These are phyloP conservation scores for Fusarium solani-melongenae DNA, from an alignment of 2,329 filamentous ascomycete species.

Conservation along the genomic window DNA sequence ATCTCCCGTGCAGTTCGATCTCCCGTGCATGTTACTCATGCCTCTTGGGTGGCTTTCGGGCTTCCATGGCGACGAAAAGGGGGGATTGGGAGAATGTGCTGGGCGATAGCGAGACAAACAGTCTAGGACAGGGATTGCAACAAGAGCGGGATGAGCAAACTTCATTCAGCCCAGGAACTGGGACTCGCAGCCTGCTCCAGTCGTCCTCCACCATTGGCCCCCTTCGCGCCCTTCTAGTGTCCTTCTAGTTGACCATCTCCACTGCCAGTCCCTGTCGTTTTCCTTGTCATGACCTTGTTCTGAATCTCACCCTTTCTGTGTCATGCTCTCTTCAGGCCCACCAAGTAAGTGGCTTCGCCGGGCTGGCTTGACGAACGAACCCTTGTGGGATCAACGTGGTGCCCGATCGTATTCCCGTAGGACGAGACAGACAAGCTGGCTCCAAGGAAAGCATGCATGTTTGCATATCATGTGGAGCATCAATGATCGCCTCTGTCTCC, in stretches of 20 bases:
- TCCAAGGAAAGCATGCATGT: background rate
- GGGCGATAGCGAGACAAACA: background rate
- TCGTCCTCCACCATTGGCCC: conserved; percentile 22
- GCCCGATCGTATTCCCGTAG: conserved; percentile 14
- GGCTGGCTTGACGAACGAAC: background rate
- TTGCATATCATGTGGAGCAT: conserved; percentile 13
- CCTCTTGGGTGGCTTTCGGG: background rate
- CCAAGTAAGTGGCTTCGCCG: conserved; percentile 14
- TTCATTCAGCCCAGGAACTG: background rate
- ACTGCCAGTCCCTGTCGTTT: conserved; percentile 2
- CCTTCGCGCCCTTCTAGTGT: conserved; percentile 41
- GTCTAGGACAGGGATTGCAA: background rate
- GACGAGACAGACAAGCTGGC: background rate
- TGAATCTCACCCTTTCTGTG: conserved; percentile 8
- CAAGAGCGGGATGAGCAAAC: background rate
- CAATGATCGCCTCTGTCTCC: background rate
- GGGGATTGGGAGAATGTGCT: background rate
- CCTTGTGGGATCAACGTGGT: conserved; percentile 9
- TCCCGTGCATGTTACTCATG: background rate
- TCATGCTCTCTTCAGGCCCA: background rate
- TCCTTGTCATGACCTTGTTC: conserved; percentile 9
- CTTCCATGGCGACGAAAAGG: conserved; percentile 1
- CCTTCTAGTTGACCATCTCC: conserved; percentile 38
- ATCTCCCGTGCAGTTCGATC: background rate
- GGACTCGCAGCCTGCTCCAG: conserved; percentile 3